These are phyloP conservation scores for Hamamelis virginiana DNA, from an alignment of 164 flowering plant species.

Conservation along the genomic window DNA sequence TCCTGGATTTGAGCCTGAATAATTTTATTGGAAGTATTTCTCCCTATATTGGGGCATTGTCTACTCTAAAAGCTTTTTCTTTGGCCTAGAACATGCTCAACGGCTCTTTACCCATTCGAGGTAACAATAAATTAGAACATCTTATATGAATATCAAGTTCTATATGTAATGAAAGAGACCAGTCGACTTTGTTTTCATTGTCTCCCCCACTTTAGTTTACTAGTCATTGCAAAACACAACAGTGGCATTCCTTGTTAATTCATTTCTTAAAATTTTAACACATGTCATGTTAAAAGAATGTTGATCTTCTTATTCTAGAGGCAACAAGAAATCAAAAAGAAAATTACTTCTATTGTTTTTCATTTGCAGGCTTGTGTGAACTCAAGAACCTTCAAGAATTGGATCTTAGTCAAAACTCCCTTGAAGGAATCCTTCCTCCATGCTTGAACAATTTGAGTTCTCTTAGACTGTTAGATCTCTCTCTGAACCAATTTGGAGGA, in stretches of 20 bases:
- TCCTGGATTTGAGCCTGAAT: constrained; percentile 12
- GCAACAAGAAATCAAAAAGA: no score
- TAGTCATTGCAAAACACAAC: not conserved
- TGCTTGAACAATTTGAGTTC: not conserved
- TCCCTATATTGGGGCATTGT: not conserved
- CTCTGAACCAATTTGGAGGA: not conserved
- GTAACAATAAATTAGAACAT: constrained; percentile 1
- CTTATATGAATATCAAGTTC: no score
- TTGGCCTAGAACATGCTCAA: constrained; percentile 1
- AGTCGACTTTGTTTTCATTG: not conserved
- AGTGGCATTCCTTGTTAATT: not conserved
- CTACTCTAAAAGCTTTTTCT: constrained; percentile 7
- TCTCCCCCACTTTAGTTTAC: not conserved
- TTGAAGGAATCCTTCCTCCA: not conserved
- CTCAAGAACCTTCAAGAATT: not conserved
- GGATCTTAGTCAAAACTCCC: not conserved
- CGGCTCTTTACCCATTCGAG: constrained; percentile 12
- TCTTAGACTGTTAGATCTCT: not conserved
- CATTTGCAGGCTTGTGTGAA: not conserved
- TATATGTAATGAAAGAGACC: no score
- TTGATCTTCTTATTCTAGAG: not conserved
- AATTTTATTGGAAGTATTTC: not conserved
- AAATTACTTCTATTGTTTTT: not conserved
- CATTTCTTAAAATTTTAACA: not conserved
- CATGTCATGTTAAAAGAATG: not conserved